Conservation (phyloP, 164 flowering plant species). For the Stephania cephalantha region DNA sequence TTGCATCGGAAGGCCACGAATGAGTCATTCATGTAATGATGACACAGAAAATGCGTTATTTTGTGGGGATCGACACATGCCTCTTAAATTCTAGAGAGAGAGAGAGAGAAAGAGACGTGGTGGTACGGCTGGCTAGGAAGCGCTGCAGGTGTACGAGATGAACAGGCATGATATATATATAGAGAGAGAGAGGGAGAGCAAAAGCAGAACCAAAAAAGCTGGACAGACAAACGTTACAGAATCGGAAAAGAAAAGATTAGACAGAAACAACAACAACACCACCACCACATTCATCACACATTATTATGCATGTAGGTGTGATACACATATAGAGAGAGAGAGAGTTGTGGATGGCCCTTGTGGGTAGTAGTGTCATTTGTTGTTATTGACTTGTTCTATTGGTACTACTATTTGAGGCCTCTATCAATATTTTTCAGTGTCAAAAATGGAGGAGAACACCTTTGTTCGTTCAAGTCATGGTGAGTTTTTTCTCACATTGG, state of each 20-base stretch:
- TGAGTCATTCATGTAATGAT: too few relatives aligned
- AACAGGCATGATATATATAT: background rate
- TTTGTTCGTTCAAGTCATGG: constrained; percentile 13
- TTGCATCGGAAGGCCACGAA: too few relatives aligned
- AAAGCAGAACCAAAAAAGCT: background rate
- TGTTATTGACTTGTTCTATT: background rate
- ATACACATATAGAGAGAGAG: background rate
- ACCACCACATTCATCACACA: too few relatives aligned
- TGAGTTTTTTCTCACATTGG: background rate
- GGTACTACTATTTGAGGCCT: background rate
- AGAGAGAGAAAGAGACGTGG: background rate
- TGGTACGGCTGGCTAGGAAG: background rate
- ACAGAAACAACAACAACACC: too few relatives aligned
- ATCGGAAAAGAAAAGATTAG: background rate
- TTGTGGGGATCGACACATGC: background rate
- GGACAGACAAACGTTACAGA: constrained; percentile 5
- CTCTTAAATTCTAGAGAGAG: background rate
- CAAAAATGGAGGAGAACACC: background rate
- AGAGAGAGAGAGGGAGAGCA: constrained; percentile 8
- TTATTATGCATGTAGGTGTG: background rate
- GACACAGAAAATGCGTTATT: too few relatives aligned
- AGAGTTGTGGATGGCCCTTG: background rate
- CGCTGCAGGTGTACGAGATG: constrained; percentile 4
- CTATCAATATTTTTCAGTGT: too few relatives aligned
- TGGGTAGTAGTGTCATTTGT: background rate